phyloP scores from a whole-genome alignment of 495 filamentous ascomycete genomes.

The Lasiosphaeria hispida region DNA sequence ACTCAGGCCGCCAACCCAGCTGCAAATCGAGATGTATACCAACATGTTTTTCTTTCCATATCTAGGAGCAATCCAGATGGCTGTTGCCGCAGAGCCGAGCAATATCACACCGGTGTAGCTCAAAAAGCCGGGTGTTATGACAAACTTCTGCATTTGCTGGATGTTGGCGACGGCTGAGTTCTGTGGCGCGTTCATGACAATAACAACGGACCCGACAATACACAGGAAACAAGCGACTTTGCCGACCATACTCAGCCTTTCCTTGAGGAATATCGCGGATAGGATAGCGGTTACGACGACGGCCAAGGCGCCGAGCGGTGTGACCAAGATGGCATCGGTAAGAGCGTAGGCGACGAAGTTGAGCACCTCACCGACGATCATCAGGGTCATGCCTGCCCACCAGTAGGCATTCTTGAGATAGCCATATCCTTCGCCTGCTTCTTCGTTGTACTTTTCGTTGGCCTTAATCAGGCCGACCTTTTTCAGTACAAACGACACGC shows the following conservation, averaged over 20 bases:
- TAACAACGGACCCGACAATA: slow-evolving; percentile 89
- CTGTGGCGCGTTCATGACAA: slow-evolving; percentile 87
- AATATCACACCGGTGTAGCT: slow-evolving; percentile 82
- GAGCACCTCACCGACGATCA: slow-evolving; percentile 96
- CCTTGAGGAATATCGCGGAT: slow-evolving; percentile 94
- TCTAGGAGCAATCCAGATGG: slow-evolving; percentile 80
- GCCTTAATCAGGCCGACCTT: slow-evolving; percentile 88
- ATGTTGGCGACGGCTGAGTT: slow-evolving; percentile 84
- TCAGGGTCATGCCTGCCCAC: slow-evolving; percentile 96
- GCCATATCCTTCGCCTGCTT: slow-evolving; percentile 94
- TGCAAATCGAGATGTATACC: slow-evolving; percentile 94
- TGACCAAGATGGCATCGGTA: slow-evolving; percentile 94
- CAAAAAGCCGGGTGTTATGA: slow-evolving; percentile 84
- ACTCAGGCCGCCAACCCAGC: slow-evolving; percentile 87
- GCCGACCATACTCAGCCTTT: slow-evolving; percentile 90
- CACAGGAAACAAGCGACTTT: slow-evolving; percentile 95
- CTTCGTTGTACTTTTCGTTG: slow-evolving; percentile 95
- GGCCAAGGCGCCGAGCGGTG: slow-evolving; percentile 88
- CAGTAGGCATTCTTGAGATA: slow-evolving; percentile 95
- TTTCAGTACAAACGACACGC: slow-evolving; percentile 92
- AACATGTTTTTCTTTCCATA: slow-evolving; percentile 98
- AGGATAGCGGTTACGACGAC: slow-evolving; percentile 92
- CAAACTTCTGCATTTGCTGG: slow-evolving; percentile 88
- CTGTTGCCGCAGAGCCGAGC: slow-evolving; percentile 65
- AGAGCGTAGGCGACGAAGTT: slow-evolving; percentile 98